A percentile compares a stretch with the other conserved stretches of the same genome.
These are phyloP conservation scores for Microbotryum silenes-acaulis DNA, from an alignment of 1,284 basidiomycete genomes.

Conservation along the genomic window DNA sequence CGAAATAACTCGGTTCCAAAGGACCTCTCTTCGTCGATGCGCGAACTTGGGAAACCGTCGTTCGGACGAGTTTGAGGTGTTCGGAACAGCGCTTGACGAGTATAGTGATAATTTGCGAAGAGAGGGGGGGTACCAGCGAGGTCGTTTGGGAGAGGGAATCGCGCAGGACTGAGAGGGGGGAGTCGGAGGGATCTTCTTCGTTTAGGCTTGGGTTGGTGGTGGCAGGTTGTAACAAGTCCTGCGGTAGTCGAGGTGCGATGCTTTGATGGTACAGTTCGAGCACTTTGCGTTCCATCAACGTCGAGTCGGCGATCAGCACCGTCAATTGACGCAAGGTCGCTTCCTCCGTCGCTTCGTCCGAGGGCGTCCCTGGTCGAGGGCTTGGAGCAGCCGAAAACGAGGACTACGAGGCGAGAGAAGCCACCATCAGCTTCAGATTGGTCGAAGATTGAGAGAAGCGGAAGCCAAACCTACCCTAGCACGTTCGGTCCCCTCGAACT, in stretches of 20 bases:
- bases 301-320: conserved; percentile 58
- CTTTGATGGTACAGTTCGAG: conserved; percentile 57
- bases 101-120: conserved; percentile 60
- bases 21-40: conserved; percentile 54
- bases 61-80: conserved; percentile 73
- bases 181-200: neutral
- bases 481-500: conserved; percentile 17
- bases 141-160: conserved; percentile 49
- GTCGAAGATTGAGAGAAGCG: neutral
- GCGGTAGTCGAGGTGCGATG: conserved; percentile 40
- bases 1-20: conserved; percentile 73
- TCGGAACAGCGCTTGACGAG: conserved; percentile 72
- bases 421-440: neutral
- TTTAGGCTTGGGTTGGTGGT: neutral
- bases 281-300: conserved; percentile 49
- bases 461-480: conserved; percentile 3
- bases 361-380: conserved; percentile 10
- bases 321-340: conserved; percentile 54
- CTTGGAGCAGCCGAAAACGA: neutral
- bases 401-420: neutral
- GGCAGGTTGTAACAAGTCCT: neutral
- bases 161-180: conserved; percentile 43
- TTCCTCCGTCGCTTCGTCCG: conserved; percentile 50
- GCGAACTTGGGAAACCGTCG: conserved; percentile 77
- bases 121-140: conserved; percentile 51